Evolutionary conservation across 2,329 filamentous ascomycete genomes (phyloP).

Genomic region (Epichloe scottii): DNA sequence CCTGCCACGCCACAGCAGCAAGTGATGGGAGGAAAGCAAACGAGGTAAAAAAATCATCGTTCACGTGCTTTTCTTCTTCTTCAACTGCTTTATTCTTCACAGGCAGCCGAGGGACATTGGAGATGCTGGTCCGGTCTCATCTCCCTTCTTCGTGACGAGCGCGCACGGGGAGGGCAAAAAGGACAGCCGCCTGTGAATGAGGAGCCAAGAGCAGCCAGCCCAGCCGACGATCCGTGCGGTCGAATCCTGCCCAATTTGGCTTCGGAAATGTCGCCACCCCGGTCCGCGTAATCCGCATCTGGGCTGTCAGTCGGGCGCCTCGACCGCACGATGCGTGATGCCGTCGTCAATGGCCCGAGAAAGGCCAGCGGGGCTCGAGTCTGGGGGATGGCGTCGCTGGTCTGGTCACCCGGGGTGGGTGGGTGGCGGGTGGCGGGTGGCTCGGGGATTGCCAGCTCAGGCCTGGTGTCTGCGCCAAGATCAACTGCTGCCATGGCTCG

Average conservation of each 20-base stretch:
- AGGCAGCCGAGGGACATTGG: slow-evolving; percentile 10
- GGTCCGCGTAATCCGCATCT: neutral
- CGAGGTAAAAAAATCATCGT: neutral
- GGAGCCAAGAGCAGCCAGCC: too few relatives aligned
- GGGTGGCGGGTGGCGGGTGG: neutral
- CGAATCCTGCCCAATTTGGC: neutral
- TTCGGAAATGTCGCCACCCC: neutral
- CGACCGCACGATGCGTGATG: neutral
- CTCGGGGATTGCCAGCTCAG: slow-evolving; percentile 5
- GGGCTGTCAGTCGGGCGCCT: neutral
- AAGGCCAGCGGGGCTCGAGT: slow-evolving; percentile 4
- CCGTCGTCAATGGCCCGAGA: neutral
- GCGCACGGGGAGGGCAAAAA: neutral
- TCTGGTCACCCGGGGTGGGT: neutral
- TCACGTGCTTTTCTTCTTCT: slow-evolving; percentile 6
- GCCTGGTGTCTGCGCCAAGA: slow-evolving; percentile 1
- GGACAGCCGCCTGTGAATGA: neutral
- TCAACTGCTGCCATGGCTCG: neutral
- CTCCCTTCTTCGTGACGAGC: neutral
- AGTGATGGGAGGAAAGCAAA: too few relatives aligned
- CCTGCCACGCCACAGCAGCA: too few relatives aligned
- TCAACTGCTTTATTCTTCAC: neutral
- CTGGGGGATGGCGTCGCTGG: slow-evolving; percentile 5
- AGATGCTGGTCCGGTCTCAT: neutral
- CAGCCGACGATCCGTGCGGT: neutral